Evolutionary conservation across 2,329 filamentous ascomycete genomes (phyloP), one percentile per base, ranked within the genome.

Genomic region (Nakataea oryzae): DNA sequence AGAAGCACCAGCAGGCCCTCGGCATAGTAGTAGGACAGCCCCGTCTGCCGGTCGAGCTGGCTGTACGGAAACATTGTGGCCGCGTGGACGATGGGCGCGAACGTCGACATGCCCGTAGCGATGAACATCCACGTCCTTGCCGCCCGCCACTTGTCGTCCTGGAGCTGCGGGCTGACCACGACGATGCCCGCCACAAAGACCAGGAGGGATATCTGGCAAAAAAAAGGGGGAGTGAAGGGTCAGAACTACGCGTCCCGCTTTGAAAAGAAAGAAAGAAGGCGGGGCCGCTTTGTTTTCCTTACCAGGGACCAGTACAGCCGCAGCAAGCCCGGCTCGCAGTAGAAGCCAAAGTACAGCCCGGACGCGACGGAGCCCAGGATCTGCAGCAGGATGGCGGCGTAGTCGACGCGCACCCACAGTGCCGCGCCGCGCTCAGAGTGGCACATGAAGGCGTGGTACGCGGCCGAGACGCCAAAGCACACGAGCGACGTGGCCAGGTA

Each of bases 301-400:
- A 77, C 73, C 70, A 74, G 73, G 14, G 64, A 63, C 67, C 72
- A 75, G 64, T 78, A 75, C 1, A 70, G 59, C 28, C 62, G 69
- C 56, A 72, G 70, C 55, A 74, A 63, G 9, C 54, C 30, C n/a
- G 67, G 67, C 63, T 75, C 73, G 63, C 73, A 76, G 62, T 73
- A 76, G 62, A 78, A 78, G 9, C 70, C 68, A 50, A 75, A 69
- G 61, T 77, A 77, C n/a, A 76, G 66, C 2, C 74, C 74, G 8
- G 73, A 72, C 30, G 76, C 64, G 58, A 78, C 76, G 41, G 69
- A 71, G 1, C 74, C 75, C 24, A 75, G 60, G 34, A 73, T 78
- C 56, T 75, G 68, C 13, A 74, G 59, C 24, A 76, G 64, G 59
- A 78, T 78, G 24, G 71, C 74, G 2, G 70, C 64, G 62, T 73